Percentiles rank a stretch among this genome's conserved stretches.
Conservation (phyloP, 306 rosid species). For the Casuarina glauca region DNA sequence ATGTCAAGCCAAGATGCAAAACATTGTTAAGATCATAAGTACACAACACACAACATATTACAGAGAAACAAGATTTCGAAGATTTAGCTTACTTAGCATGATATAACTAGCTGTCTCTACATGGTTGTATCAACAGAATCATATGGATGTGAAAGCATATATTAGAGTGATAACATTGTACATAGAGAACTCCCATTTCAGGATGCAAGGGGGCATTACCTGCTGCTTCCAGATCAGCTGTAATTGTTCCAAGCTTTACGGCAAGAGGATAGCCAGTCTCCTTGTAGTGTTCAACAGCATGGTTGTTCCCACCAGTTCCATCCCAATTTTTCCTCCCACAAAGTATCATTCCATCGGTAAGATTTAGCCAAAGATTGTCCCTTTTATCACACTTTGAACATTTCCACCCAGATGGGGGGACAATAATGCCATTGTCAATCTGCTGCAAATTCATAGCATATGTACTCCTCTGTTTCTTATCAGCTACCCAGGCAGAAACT, state of each 20-base stretch:
- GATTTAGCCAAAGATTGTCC: conserved; percentile 92
- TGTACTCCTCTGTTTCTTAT: conserved; percentile 58
- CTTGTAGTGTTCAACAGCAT: conserved; percentile 80
- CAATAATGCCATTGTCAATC: conserved; percentile 69
- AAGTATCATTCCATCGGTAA: conserved; percentile 83
- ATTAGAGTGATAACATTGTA: neutral
- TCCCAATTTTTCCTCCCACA: conserved; percentile 98
- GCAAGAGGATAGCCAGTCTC: conserved; percentile 89
- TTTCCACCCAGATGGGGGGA: conserved; percentile 93
- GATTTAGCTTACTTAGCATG: neutral
- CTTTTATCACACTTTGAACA: conserved; percentile 86
- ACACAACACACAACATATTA: neutral
- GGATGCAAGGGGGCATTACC: conserved; percentile 50
- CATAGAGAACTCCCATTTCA: neutral
- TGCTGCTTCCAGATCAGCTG: conserved; percentile 96
- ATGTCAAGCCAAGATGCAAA: neutral
- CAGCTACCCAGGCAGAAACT: conserved; percentile 94
- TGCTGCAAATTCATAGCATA: conserved; percentile 74
- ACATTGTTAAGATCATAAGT: neutral
- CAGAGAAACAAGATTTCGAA: neutral
- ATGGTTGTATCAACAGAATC: neutral
- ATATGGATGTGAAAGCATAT: conserved; percentile 12
- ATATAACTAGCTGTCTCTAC: neutral
- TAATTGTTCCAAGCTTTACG: conserved; percentile 92
- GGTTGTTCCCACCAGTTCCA: conserved; percentile 95